Conservation (phyloP, 2,329 filamentous ascomycete genomes). For the Cladorrhinum sp. region DNA sequence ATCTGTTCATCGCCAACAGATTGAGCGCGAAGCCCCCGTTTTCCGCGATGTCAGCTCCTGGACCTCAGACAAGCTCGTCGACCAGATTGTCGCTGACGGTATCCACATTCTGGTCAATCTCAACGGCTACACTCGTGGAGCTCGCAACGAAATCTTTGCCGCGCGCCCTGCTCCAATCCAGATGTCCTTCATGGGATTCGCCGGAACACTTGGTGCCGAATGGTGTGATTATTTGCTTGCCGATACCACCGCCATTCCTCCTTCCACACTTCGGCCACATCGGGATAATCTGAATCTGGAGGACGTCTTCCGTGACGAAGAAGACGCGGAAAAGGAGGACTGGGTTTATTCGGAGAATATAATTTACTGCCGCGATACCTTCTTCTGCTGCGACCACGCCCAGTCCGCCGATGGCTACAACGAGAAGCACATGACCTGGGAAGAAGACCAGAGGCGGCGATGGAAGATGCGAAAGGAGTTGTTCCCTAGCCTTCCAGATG, state of each 20-base stretch:
- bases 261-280: constrained; percentile 74
- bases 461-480: constrained; percentile 94
- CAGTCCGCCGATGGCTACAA: constrained; percentile 73
- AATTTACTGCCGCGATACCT: constrained; percentile 89
- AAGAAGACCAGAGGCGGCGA: constrained; percentile 73
- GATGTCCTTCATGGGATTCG: constrained; percentile 99
- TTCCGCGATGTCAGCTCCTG: constrained; percentile 87
- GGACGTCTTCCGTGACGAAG: constrained; percentile 65
- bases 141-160: constrained; percentile 96
- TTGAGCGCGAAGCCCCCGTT: constrained; percentile 85
- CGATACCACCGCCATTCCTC: constrained; percentile 82
- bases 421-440: constrained; percentile 71
- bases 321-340: constrained; percentile 65
- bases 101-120: constrained; percentile 96
- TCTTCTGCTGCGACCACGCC: constrained; percentile 96
- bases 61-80: constrained; percentile 78
- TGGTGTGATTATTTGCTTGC: constrained; percentile 98
- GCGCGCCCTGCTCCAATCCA: constrained; percentile 92
- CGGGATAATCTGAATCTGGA: constrained; percentile 71
- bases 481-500: constrained; percentile 78
- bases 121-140: constrained; percentile 96
- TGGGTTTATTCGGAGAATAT: constrained; percentile 99
- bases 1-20: constrained; percentile 85
- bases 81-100: constrained; percentile 80
- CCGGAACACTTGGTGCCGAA: constrained; percentile 89